Evolutionary conservation across 225 moss, liverwort and hornwort genomes (phyloP).

Genomic region (Asterella californica): DNA sequence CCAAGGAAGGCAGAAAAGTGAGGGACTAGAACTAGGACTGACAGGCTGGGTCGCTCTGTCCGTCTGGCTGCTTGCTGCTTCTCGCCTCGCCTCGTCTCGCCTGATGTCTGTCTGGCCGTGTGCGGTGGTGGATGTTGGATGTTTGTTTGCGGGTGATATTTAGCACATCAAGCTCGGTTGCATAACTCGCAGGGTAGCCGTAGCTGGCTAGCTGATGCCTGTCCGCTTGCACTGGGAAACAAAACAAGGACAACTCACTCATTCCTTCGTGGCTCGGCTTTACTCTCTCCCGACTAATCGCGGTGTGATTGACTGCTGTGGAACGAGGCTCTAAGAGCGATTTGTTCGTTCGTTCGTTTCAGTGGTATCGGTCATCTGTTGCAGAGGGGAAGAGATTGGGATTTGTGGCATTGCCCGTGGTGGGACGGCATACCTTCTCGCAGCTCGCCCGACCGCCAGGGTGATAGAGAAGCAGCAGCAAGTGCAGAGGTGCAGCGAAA

Average conservation of each 20-base stretch:
- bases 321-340: neutral
- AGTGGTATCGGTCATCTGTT: neutral
- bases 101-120: constrained; percentile 14
- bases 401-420: neutral
- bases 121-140: constrained; percentile 21
- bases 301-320: constrained; percentile 4
- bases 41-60: constrained; percentile 16
- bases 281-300: neutral
- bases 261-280: neutral
- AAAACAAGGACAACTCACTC: neutral
- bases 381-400: neutral
- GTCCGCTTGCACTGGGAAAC: neutral
- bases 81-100: neutral
- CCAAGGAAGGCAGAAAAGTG: neutral
- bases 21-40: neutral
- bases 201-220: constrained; percentile 14
- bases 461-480: neutral
- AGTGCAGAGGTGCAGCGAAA: neutral
- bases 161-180: neutral
- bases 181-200: neutral
- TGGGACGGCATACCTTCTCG: neutral
- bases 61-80: constrained; percentile 19
- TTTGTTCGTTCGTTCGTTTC: neutral
- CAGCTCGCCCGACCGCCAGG: neutral
- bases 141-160: constrained; percentile 8